phyloP scores from a whole-genome alignment of 2,329 filamentous ascomycete species.

The Fonsecaea multimorphosa region DNA sequence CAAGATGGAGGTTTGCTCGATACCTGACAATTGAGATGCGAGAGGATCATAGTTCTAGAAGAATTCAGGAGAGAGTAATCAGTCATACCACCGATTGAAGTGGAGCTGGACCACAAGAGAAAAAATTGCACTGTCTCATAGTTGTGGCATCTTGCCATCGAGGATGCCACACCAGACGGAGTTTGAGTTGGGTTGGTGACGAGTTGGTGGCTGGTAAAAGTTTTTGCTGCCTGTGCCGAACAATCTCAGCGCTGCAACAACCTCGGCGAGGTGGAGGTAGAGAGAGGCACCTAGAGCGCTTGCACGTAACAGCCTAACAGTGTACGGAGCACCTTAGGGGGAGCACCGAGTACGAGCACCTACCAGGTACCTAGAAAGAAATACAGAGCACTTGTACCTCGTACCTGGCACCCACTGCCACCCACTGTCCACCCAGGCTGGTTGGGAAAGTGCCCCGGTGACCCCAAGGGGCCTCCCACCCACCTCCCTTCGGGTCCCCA shows the following conservation, averaged over 20 bases:
- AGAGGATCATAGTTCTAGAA: conserved; percentile 5
- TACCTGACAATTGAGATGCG: conserved; percentile 2
- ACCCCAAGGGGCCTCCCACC: too few species aligned
- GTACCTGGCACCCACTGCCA: too few species aligned
- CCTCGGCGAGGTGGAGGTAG: not conserved
- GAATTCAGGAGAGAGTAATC: conserved; percentile 4
- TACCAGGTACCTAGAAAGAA: too few species aligned
- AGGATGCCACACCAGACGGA: conserved; percentile 2
- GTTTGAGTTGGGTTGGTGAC: not conserved
- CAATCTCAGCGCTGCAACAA: not conserved
- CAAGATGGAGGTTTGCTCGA: not conserved
- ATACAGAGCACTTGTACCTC: too few species aligned
- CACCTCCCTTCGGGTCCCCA: not conserved
- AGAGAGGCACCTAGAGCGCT: not conserved
- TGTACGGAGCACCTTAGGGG: too few species aligned
- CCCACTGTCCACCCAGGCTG: too few species aligned
- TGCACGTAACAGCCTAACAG: not conserved
- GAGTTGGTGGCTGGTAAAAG: not conserved
- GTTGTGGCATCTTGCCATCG: not conserved
- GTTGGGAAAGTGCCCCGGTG: not conserved
- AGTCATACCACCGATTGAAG: not conserved
- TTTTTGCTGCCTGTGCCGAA: not conserved
- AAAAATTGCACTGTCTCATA: not conserved
- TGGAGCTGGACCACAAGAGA: not conserved
- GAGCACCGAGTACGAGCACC: too few species aligned